phyloP scores from a whole-genome alignment of 139 green algal genomes.

The Desmodesmus armatus region DNA sequence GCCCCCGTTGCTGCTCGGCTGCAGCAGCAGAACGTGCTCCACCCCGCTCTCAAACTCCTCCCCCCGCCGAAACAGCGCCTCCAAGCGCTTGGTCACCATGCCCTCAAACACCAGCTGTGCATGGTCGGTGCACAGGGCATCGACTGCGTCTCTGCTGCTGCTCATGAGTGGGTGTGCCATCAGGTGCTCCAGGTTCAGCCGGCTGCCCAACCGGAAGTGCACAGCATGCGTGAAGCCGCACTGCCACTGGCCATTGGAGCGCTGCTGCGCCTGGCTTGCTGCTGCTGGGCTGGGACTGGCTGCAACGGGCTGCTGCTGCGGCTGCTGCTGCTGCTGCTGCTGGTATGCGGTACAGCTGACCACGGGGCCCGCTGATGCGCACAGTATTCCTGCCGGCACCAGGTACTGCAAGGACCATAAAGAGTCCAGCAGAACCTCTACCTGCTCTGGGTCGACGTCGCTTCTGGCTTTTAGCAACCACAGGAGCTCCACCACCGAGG shows the following conservation, averaged over 20 bases:
- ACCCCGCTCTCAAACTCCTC: conserved; percentile 44
- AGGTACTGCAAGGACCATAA: conserved; percentile 51
- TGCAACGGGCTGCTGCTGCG: not conserved
- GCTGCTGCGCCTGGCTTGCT: not conserved
- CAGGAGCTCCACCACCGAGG: conserved; percentile 38
- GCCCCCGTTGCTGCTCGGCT: conserved; percentile 19
- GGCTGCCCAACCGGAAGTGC: conserved; percentile 30
- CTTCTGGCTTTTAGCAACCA: not conserved
- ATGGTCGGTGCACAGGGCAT: not conserved
- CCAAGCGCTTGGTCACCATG: conserved; percentile 49
- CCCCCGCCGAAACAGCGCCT: conserved; percentile 52
- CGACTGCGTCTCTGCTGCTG: not conserved
- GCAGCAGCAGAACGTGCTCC: conserved; percentile 47
- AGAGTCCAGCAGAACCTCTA: conserved; percentile 35
- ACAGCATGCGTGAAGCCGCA: conserved; percentile 39
- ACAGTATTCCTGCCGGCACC: conserved; percentile 34
- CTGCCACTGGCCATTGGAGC: not conserved
- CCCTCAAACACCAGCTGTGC: conserved; percentile 43
- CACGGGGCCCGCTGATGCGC: conserved; percentile 14
- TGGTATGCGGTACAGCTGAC: not conserved
- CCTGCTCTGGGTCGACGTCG: not conserved
- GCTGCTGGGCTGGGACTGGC: not conserved
- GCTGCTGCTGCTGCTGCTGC: not conserved
- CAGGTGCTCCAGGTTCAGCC: conserved; percentile 5
- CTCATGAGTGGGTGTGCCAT: conserved; percentile 18